phyloP scores from a whole-genome alignment of 2,329 filamentous ascomycete species.

The Ophiobolus disseminans region DNA sequence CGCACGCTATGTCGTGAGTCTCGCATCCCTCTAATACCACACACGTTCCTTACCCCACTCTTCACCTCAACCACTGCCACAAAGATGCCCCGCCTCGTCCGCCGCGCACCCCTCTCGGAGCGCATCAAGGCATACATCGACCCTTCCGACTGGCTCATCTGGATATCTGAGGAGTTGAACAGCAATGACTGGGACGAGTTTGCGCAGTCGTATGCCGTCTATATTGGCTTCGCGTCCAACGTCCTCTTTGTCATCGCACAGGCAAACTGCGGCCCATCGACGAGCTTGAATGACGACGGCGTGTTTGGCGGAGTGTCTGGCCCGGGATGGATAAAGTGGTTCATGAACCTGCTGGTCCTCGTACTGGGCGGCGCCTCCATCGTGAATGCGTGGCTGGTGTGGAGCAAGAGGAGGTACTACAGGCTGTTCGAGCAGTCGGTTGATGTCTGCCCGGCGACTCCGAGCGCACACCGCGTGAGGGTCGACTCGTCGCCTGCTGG shows the following conservation, averaged over 20 bases:
- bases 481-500: slow-evolving; percentile 83
- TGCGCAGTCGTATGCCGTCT: slow-evolving; percentile 73
- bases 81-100: slow-evolving; percentile 78
- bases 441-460: slow-evolving; percentile 76
- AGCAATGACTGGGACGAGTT: slow-evolving; percentile 87
- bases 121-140: slow-evolving; percentile 83
- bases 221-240: slow-evolving; percentile 79
- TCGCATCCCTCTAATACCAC: background rate
- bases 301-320: slow-evolving; percentile 70
- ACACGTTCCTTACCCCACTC: slow-evolving; percentile 1
- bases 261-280: slow-evolving; percentile 70
- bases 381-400: slow-evolving; percentile 80
- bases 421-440: slow-evolving; percentile 88
- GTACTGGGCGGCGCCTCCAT: slow-evolving; percentile 70
- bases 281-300: slow-evolving; percentile 69
- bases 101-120: slow-evolving; percentile 78
- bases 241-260: slow-evolving; percentile 80
- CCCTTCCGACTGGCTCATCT: slow-evolving; percentile 86
- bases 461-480: slow-evolving; percentile 85
- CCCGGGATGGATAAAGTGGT: slow-evolving; percentile 71
- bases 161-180: slow-evolving; percentile 91
- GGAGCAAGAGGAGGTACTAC: slow-evolving; percentile 83
- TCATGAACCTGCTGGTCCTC: slow-evolving; percentile 74
- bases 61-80: background rate
- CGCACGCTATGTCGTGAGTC: slow-evolving; percentile 33